A percentile compares a stretch with the other conserved stretches of the same genome.
Conservation (phyloP, 768 basidiomycete genomes). For the Holtermannia corniformis region DNA sequence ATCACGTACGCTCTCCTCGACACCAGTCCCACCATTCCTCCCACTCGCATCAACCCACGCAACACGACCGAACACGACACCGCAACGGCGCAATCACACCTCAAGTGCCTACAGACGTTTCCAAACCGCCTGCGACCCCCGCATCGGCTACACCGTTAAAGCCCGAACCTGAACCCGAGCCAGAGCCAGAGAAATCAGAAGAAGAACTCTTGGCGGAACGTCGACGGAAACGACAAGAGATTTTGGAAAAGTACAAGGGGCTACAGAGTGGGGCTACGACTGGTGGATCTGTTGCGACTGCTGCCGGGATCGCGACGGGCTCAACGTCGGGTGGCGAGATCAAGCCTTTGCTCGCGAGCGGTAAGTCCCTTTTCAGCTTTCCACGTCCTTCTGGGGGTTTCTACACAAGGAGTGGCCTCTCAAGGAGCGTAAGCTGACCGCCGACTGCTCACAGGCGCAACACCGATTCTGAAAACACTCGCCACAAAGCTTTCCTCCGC, state of each 20-base stretch:
- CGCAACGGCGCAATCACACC: not conserved
- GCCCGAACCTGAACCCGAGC: not conserved
- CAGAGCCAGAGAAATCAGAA: slow-evolving; percentile 7
- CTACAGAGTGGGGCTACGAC: slow-evolving; percentile 23
- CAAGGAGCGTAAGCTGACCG: slow-evolving; percentile 10
- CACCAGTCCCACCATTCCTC: not conserved
- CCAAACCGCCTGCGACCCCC: not conserved
- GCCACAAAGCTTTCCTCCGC: slow-evolving; percentile 24
- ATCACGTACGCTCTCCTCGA: too few relatives aligned
- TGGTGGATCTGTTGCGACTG: slow-evolving; percentile 2
- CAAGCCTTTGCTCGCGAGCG: slow-evolving; percentile 13
- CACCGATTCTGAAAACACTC: slow-evolving; percentile 21
- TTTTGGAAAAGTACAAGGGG: slow-evolving; percentile 37
- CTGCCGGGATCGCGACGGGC: slow-evolving; percentile 2
- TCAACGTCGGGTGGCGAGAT: slow-evolving; percentile 1
- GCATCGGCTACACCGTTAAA: not conserved
- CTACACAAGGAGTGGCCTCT: slow-evolving; percentile 15
- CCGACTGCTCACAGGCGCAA: slow-evolving; percentile 14
- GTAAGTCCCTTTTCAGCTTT: slow-evolving; percentile 22
- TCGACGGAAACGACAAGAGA: slow-evolving; percentile 33
- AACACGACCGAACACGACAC: not conserved
- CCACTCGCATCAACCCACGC: not conserved
- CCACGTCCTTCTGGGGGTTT: slow-evolving; percentile 18
- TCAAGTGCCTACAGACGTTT: not conserved
- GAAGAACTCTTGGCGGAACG: slow-evolving; percentile 35